Base-by-base conservation (phyloP, 305 asterid genomes). In the Fraxinus dipetala region DNA sequence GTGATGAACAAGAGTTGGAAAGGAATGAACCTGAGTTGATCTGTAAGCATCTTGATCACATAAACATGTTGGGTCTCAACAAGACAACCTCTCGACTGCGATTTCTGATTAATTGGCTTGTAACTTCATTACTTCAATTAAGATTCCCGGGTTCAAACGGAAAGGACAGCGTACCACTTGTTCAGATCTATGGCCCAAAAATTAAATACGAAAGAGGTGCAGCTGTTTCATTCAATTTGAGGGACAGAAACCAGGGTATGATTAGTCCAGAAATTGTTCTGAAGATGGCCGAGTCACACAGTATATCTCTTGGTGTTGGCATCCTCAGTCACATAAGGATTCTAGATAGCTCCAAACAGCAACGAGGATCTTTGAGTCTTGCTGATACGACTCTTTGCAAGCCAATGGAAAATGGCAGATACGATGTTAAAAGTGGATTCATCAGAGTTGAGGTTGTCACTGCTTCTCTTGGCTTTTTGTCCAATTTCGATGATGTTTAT, bases 141-240 rank as follows among this genome's bases (percentile, higher is more conserved):
- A 89, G 93, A 81, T 82, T 95, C 79, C 92, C 94, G 2, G 88
- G 89, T 63, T 83, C 89, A 10, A 83, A 82, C 8, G 93, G 91
- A 6, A 87, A 82, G 75, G 94, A 84, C 10, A 78, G 86, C 22
- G 82, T 84, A 0, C 92, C 92, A 6, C 94, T 95, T 2, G 95
- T 95, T 79, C 94, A 91, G 83, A 95, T 94, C 61, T 95, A 95
- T 5, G 99, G 98, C 79, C 99, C 99, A 1, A 95, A 95, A 86
- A 95, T 95, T 28, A 95, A 95, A 78, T 94, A 95, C 11, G 98
- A 95, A 83, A 90, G 99, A 85, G 99, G 99, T 0, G 98, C 98
- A n/a, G 89, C 99, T 13, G 96, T 95, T 70, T 97, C 99, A 6
- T 95, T 95, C 83, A 95, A 95, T n/a, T 92, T 95, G 69, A 91